phyloP scores from a whole-genome alignment of 352 stramenopile genomes.

The Stephanocyclus meneghinianus region DNA sequence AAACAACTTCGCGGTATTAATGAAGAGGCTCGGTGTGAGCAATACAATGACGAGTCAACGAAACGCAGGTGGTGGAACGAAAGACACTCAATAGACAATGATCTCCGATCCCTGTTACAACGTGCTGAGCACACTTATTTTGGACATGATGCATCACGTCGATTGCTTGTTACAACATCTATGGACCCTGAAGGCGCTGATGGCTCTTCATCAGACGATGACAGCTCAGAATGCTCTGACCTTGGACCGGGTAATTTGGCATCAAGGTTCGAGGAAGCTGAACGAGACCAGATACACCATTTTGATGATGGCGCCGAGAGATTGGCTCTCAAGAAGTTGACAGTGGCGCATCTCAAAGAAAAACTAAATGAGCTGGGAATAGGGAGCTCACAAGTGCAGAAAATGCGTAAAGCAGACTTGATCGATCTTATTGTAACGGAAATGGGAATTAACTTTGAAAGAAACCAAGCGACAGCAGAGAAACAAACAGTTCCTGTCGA shows the following conservation, averaged over 20 bases:
- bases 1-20: slow-evolving; percentile 69
- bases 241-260: slow-evolving; percentile 62
- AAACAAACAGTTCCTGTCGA: background rate
- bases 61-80: slow-evolving; percentile 78
- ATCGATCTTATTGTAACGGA: slow-evolving; percentile 57
- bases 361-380: slow-evolving; percentile 42
- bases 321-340: slow-evolving; percentile 59
- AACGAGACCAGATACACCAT: slow-evolving; percentile 6
- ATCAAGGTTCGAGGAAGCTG: slow-evolving; percentile 66
- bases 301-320: slow-evolving; percentile 32
- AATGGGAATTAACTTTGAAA: slow-evolving; percentile 16
- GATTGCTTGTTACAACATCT: slow-evolving; percentile 21
- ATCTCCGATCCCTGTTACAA: slow-evolving; percentile 58
- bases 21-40: slow-evolving; percentile 31
- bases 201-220: slow-evolving; percentile 24
- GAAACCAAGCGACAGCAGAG: background rate
- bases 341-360: slow-evolving; percentile 65
- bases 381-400: slow-evolving; percentile 34
- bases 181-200: background rate
- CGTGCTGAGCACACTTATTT: slow-evolving; percentile 53
- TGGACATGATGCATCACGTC: slow-evolving; percentile 13
- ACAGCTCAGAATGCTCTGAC: slow-evolving; percentile 50
- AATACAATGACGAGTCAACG: slow-evolving; percentile 53
- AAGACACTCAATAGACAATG: slow-evolving; percentile 63
- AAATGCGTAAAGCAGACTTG: slow-evolving; percentile 63